Conservation (phyloP, 257 asterid species). For the Gynochthodes officinalis region DNA sequence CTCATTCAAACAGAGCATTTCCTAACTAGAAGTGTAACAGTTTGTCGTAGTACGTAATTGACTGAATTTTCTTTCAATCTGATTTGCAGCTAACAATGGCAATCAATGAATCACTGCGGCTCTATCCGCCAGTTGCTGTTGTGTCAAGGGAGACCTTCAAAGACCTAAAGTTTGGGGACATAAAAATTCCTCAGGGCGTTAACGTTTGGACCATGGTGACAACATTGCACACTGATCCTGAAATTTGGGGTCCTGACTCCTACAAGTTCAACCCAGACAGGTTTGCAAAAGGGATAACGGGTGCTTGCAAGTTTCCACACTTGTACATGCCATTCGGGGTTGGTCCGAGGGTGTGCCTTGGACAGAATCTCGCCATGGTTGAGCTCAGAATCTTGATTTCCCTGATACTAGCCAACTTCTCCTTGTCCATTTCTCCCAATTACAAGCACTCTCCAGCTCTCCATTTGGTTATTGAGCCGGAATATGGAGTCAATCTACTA, state of each 20-base stretch:
- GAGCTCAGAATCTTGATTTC: conserved; percentile 53
- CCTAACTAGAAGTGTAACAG: too few species aligned
- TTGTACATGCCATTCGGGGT: conserved; percentile 63
- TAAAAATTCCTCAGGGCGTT: conserved; percentile 42
- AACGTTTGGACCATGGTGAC: conserved; percentile 44
- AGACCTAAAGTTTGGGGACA: conserved; percentile 39
- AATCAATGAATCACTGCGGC: conserved; percentile 50
- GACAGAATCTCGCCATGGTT: conserved; percentile 45
- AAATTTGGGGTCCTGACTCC: conserved; percentile 47
- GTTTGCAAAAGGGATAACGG: conserved; percentile 52
- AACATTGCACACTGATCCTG: conserved; percentile 42
- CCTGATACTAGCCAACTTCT: conserved; percentile 31
- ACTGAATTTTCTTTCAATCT: too few species aligned
- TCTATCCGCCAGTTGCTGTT: conserved; percentile 46
- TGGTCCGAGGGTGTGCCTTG: conserved; percentile 54
- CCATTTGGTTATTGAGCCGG: conserved; percentile 47
- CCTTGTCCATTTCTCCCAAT: conserved; percentile 37
- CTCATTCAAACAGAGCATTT: too few species aligned
- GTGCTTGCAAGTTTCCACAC: conserved; percentile 52
- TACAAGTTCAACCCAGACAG: conserved; percentile 47
- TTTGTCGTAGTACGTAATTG: too few species aligned
- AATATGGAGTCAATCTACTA: conserved; percentile 38
- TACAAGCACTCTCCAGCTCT: conserved; percentile 50
- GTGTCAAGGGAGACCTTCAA: conserved; percentile 53
- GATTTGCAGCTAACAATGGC: conserved; percentile 45